Evolutionary conservation across 2,329 filamentous ascomycete species (phyloP).

Genomic region (Colletotrichum somersetense): DNA sequence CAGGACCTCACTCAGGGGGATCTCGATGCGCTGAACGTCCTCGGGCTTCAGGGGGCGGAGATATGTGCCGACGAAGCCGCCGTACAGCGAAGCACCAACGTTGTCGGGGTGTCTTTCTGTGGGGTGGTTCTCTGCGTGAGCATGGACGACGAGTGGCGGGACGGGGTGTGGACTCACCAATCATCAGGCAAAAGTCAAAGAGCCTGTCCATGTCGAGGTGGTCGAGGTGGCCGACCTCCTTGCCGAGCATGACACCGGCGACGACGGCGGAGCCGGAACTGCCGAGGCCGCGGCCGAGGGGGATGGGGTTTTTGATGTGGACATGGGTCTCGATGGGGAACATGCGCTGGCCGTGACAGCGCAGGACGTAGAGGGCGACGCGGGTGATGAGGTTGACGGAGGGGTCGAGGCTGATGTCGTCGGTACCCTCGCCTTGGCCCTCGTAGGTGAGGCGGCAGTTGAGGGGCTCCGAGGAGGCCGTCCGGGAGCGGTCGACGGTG

Average conservation of each 20-base stretch:
- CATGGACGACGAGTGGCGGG: too few relatives aligned
- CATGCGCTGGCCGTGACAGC: constrained; percentile 87
- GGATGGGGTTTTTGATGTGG: constrained; percentile 96
- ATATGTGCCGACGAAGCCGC: constrained; percentile 97
- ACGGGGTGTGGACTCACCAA: constrained; percentile 66
- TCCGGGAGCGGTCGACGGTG: constrained; percentile 74
- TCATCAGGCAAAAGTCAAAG: constrained; percentile 98
- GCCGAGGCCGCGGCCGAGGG: constrained; percentile 91
- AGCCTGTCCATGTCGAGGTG: constrained; percentile 78
- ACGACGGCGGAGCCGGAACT: constrained; percentile 96
- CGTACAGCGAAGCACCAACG: constrained; percentile 93
- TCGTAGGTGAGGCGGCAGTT: constrained; percentile 95
- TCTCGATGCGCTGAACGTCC: constrained; percentile 91
- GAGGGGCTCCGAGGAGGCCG: constrained; percentile 70
- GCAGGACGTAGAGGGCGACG: constrained; percentile 92
- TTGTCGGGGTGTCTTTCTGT: constrained; percentile 90
- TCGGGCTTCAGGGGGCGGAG: constrained; percentile 91
- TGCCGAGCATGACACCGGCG: constrained; percentile 92
- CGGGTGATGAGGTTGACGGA: constrained; percentile 93
- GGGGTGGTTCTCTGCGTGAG: neutral
- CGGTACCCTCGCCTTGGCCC: constrained; percentile 77
- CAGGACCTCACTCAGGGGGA: constrained; percentile 93
- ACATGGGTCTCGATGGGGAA: constrained; percentile 91
- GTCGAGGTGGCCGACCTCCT: constrained; percentile 85
- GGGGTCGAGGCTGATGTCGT: constrained; percentile 84